Evolutionary conservation across 352 stramenopile genomes (phyloP).

Genomic region (Globisporangium sylvaticum): DNA sequence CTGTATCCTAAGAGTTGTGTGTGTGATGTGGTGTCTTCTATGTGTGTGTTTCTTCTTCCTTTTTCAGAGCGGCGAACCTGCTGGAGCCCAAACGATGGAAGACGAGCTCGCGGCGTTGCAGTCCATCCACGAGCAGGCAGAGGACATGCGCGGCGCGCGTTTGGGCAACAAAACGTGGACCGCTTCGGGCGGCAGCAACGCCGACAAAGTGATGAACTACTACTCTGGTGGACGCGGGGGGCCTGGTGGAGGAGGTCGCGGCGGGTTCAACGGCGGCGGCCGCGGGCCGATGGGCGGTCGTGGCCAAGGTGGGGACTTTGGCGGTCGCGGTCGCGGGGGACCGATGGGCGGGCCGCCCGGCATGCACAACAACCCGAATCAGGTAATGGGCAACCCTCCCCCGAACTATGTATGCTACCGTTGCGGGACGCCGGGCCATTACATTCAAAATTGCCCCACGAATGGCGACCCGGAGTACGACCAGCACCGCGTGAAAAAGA

Average conservation of each 20-base stretch:
- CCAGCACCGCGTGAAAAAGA: constrained; percentile 86
- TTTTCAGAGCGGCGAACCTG: constrained; percentile 8
- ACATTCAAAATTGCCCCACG: constrained; percentile 87
- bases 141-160: constrained; percentile 71
- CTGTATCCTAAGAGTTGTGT: background rate
- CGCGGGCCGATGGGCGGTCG: constrained; percentile 39
- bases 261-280: constrained; percentile 23
- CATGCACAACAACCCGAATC: constrained; percentile 13
- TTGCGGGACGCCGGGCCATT: constrained; percentile 79
- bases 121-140: constrained; percentile 81
- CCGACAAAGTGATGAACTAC: constrained; percentile 77
- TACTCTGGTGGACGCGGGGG: constrained; percentile 37
- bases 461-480: constrained; percentile 87
- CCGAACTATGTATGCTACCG: constrained; percentile 86
- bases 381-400: constrained; percentile 57
- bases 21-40: constrained; percentile 8
- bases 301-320: constrained; percentile 40
- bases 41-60: background rate
- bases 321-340: constrained; percentile 28
- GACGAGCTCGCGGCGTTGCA: constrained; percentile 79
- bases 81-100: constrained; percentile 77
- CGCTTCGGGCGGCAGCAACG: constrained; percentile 65
- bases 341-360: constrained; percentile 32
- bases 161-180: constrained; percentile 87
- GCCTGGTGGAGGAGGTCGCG: constrained; percentile 26